Evolutionary conservation across 257 asterid species (phyloP), one percentile per base, ranked within the genome.

Genomic region (Penstemon barbatus): DNA sequence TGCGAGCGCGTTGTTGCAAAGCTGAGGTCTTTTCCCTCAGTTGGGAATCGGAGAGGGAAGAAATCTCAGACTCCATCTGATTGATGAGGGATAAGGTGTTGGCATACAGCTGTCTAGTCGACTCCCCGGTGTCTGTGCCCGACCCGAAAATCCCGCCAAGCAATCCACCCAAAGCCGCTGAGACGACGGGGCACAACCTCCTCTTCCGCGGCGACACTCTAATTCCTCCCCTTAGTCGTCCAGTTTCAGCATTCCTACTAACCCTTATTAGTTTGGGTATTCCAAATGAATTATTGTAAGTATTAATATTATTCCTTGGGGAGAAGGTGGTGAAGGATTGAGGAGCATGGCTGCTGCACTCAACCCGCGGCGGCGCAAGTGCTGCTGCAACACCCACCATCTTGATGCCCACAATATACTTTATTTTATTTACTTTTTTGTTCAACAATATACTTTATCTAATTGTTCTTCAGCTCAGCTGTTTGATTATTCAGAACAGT

Each of bases 71-170:
- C 78, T 93, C 99, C 92, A 87, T 71, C 19, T 74, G 71, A 68
- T 93, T 93, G 70, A 93, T 84, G 66, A 80, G 86, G 4, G 84
- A 68, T 4, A 88, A 75, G 4, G 92, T 88, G 71, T 44, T 66
- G 3, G 96, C 79, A 70, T 84, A 90, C 57, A 53, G 82, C 74
- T 85, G 82, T 66, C 96, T 77, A 5, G 97, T 90, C 43, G 99
- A 81, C 78, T 93, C 97, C 9, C 97, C 96, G 43, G 86, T 75
- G 75, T 88, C 97, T 0, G 81, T 76, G 60, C 81, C 81, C 64
- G 79, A 73, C 67, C 85, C 90, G 69, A 93, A 93, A 13, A 93
- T 81, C 58, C 99, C 97, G 33, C 96, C 86, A n/a, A 93, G 83
- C 7, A 93, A 73, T 40, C 97, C 97, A 36, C 99, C 96, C 72